phyloP scores from a whole-genome alignment of 2,329 filamentous ascomycete genomes.

The Penicillium paneum region DNA sequence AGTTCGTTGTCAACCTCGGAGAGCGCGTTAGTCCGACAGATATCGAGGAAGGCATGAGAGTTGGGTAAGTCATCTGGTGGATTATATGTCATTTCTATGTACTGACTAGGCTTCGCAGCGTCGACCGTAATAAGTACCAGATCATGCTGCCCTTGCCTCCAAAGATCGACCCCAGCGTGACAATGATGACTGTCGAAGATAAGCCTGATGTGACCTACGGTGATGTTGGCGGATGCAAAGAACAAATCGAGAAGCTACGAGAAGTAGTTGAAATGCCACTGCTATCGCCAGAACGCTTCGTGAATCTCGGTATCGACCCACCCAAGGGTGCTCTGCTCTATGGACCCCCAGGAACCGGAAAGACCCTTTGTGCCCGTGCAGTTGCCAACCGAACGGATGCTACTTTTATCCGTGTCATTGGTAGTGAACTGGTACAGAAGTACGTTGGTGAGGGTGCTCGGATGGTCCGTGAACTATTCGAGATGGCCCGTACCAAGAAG shows the following conservation, averaged over 20 bases:
- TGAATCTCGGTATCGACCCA: conserved; percentile 97
- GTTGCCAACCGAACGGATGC: conserved; percentile 98
- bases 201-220: conserved; percentile 99
- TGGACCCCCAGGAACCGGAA: conserved; percentile 95
- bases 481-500: conserved; percentile 99
- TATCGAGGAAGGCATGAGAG: conserved; percentile 99
- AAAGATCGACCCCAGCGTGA: conserved; percentile 98
- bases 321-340: conserved; percentile 97
- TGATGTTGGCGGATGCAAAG: conserved; percentile 97
- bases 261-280: conserved; percentile 99
- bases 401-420: conserved; percentile 97
- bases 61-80: conserved; percentile 57
- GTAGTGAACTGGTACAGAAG: conserved; percentile 96
- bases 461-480: conserved; percentile 98
- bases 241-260: conserved; percentile 97
- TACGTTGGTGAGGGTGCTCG: conserved; percentile 97
- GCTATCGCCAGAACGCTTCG: conserved; percentile 92
- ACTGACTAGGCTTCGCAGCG: conserved; percentile 46
- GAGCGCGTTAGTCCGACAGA: conserved; percentile 96
- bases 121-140: conserved; percentile 98
- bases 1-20: conserved; percentile 96
- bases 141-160: conserved; percentile 93
- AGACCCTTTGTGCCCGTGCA: conserved; percentile 94
- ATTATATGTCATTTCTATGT: not conserved
- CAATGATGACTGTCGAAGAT: conserved; percentile 99